Evolutionary conservation across 2,329 filamentous ascomycete genomes (phyloP).

Genomic region (Rutstroemia sp.): DNA sequence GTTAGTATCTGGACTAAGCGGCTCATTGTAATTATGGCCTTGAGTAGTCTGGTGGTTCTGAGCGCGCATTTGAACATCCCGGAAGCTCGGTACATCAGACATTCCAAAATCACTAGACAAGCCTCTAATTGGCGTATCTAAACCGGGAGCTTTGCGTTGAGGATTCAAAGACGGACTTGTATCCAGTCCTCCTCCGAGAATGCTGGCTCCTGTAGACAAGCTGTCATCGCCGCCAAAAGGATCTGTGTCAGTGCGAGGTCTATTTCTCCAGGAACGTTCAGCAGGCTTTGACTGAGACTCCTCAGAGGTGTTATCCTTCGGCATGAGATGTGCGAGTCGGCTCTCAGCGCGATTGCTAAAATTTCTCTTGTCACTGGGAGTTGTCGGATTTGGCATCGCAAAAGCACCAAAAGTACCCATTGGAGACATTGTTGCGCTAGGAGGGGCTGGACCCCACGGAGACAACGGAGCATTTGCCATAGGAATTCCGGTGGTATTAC

Average conservation of each 20-base stretch:
- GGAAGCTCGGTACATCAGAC: slow-evolving; percentile 50
- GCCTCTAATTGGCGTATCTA: slow-evolving; percentile 36
- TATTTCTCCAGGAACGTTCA: slow-evolving; percentile 51
- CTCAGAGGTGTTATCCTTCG: slow-evolving; percentile 63
- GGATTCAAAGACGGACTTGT: slow-evolving; percentile 45
- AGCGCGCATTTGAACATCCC: slow-evolving; percentile 42
- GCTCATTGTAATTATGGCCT: slow-evolving; percentile 47
- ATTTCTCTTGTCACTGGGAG: slow-evolving; percentile 65
- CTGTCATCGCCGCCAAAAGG: slow-evolving; percentile 60
- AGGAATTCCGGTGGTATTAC: slow-evolving; percentile 44
- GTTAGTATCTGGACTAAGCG: slow-evolving; percentile 89
- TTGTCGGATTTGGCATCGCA: slow-evolving; percentile 53
- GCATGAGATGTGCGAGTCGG: slow-evolving; percentile 77
- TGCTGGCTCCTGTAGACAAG: slow-evolving; percentile 57
- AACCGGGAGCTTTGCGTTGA: slow-evolving; percentile 34
- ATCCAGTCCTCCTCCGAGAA: slow-evolving; percentile 69
- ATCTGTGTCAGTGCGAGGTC: slow-evolving; percentile 65
- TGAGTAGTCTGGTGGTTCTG: slow-evolving; percentile 35
- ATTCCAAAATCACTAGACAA: slow-evolving; percentile 52
- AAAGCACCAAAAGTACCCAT: slow-evolving; percentile 91
- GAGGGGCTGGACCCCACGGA: slow-evolving; percentile 36
- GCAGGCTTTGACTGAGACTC: slow-evolving; percentile 47
- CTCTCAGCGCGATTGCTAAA: slow-evolving; percentile 68
- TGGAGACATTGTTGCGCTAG: slow-evolving; percentile 58
- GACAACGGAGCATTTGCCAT: slow-evolving; percentile 37